These are phyloP conservation scores for Eremothecium sinecaudum DNA, from an alignment of 1,139 yeast genomes.

Conservation along the genomic window DNA sequence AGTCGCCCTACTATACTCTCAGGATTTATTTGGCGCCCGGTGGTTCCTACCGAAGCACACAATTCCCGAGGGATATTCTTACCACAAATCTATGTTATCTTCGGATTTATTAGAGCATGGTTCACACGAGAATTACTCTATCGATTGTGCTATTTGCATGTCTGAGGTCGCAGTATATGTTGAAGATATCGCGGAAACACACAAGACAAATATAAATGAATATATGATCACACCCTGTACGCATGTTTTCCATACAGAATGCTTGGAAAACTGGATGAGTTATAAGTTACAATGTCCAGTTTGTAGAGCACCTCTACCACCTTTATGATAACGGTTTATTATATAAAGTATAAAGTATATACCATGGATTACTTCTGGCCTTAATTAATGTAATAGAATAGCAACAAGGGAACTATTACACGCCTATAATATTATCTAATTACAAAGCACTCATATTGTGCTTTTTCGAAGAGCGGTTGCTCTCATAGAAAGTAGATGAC, in stretches of 20 bases:
- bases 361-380: too few species aligned
- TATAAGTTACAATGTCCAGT: slow-evolving; percentile 90
- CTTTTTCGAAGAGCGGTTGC: too few species aligned
- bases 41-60: slow-evolving; percentile 71
- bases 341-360: background rate
- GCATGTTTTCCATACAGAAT: slow-evolving; percentile 79
- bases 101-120: slow-evolving; percentile 28
- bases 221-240: slow-evolving; percentile 92
- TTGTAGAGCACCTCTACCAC: slow-evolving; percentile 79
- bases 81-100: slow-evolving; percentile 30
- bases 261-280: slow-evolving; percentile 90
- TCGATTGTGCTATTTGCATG: slow-evolving; percentile 90
- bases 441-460: too few species aligned
- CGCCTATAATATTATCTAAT: too few species aligned
- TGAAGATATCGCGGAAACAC: slow-evolving; percentile 26
- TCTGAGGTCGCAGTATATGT: slow-evolving; percentile 42
- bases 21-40: slow-evolving; percentile 63
- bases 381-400: too few species aligned
- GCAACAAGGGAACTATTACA: too few species aligned
- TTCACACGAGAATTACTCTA: slow-evolving; percentile 18
- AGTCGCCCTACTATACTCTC: slow-evolving; percentile 46
- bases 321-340: slow-evolving; percentile 34
- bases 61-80: slow-evolving; percentile 73
- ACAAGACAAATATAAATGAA: slow-evolving; percentile 26
- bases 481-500: too few species aligned